Evolutionary conservation across 805 yeast species (phyloP).

Genomic region (Nakazawaea holstii): DNA sequence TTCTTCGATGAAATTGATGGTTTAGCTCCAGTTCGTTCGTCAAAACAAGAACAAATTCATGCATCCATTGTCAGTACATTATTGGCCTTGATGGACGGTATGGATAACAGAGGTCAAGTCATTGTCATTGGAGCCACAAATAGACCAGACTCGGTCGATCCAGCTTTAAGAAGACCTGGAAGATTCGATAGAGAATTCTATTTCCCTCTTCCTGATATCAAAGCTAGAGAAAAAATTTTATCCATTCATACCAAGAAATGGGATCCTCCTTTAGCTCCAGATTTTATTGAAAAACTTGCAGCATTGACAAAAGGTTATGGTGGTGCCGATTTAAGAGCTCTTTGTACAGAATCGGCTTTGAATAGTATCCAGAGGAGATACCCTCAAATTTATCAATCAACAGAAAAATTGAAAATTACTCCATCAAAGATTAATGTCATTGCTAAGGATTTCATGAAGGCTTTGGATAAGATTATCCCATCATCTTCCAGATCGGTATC

Average conservation of each 20-base stretch:
- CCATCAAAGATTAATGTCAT: constrained; percentile 66
- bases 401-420: constrained; percentile 68
- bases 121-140: constrained; percentile 98
- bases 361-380: constrained; percentile 85
- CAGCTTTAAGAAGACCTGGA: constrained; percentile 95
- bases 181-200: constrained; percentile 95
- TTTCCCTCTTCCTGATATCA: constrained; percentile 84
- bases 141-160: constrained; percentile 97
- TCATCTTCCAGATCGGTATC: constrained; percentile 86
- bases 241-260: constrained; percentile 85
- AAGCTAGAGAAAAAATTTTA: constrained; percentile 74
- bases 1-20: constrained; percentile 99
- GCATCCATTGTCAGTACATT: constrained; percentile 95
- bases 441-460: constrained; percentile 80
- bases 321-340: constrained; percentile 92
- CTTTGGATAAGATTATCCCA: constrained; percentile 83
- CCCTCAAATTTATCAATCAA: constrained; percentile 84
- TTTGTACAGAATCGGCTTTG: constrained; percentile 94
- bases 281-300: constrained; percentile 64
- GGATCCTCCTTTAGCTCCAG: constrained; percentile 63
- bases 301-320: constrained; percentile 91
- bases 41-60: constrained; percentile 97
- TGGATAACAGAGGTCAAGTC: constrained; percentile 98
- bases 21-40: constrained; percentile 93
- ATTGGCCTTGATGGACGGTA: constrained; percentile 96